These are phyloP conservation scores for Euryodendron excelsum DNA, from an alignment of 148 eudicot genomes.

Conservation along the genomic window DNA sequence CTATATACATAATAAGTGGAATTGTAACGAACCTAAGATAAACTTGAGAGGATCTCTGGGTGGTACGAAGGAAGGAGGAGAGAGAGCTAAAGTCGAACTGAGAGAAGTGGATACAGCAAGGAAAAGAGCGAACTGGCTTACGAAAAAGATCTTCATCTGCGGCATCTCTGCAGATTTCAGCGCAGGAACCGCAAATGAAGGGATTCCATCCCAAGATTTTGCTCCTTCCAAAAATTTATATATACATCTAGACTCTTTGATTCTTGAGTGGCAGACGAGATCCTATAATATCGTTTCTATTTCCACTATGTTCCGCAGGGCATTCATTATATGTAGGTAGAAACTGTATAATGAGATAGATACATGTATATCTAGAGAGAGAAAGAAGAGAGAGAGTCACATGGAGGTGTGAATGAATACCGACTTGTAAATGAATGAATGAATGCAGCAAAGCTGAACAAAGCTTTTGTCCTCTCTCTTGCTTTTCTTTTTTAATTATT, in stretches of 20 bases:
- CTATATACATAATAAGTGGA: neutral
- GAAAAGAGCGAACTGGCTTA: neutral
- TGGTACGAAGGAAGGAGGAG: neutral
- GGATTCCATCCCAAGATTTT: slow-evolving; percentile 17
- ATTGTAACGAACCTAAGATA: slow-evolving; percentile 24
- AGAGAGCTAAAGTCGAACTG: slow-evolving; percentile 15
- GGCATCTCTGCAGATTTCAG: slow-evolving; percentile 9
- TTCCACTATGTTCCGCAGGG: slow-evolving; percentile 1
- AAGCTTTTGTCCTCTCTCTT: neutral
- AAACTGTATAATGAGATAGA: neutral
- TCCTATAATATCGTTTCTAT: neutral
- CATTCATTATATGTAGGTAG: neutral
- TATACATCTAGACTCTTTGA: no score
- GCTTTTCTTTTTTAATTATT: neutral
- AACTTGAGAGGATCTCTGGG: slow-evolving; percentile 11
- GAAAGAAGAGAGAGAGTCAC: slow-evolving; percentile 7
- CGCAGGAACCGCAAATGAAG: slow-evolving; percentile 16
- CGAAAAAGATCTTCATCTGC: slow-evolving; percentile 20
- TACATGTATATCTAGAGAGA: neutral
- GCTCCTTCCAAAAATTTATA: neutral
- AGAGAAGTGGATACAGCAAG: neutral
- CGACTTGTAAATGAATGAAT: neutral
- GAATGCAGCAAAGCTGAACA: slow-evolving; percentile 4
- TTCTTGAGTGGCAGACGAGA: neutral
- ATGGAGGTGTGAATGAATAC: slow-evolving; percentile 9